phyloP scores from a whole-genome alignment of 2,329 filamentous ascomycete species.

The Alternaria postmessia region DNA sequence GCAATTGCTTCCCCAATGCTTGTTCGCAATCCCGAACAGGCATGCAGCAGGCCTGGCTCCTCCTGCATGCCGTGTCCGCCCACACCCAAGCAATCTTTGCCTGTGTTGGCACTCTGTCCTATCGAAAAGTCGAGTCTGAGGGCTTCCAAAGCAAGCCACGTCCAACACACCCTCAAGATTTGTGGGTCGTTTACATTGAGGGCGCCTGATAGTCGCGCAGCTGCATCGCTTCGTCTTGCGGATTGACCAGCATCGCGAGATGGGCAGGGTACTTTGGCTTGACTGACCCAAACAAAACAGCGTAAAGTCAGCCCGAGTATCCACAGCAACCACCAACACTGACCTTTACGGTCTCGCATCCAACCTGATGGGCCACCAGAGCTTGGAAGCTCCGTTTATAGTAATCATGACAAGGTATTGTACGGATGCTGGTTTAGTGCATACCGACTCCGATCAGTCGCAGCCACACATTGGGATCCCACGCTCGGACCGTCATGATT shows the following conservation, averaged over 20 bases:
- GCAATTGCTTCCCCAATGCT: constrained; percentile 15
- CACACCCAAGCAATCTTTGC: constrained; percentile 10
- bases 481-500: not conserved
- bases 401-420: not conserved
- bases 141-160: constrained; percentile 3
- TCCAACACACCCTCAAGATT: not conserved
- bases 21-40: constrained; percentile 6
- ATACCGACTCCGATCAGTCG: constrained; percentile 1
- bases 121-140: constrained; percentile 5
- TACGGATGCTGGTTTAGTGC: not conserved
- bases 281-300: constrained; percentile 3
- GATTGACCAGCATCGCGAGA: constrained; percentile 7
- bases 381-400: constrained; percentile 2
- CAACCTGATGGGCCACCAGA: not conserved
- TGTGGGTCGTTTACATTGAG: not conserved
- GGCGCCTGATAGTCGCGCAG: constrained; percentile 1
- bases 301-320: not conserved
- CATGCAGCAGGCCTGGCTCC: constrained; percentile 10
- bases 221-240: not conserved
- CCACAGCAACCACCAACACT: constrained; percentile 1
- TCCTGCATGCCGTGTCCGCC: constrained; percentile 5
- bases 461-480: constrained; percentile 1
- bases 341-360: not conserved
- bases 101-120: constrained; percentile 2
- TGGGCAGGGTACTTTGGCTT: not conserved